These are phyloP conservation scores for Saccharomyces eubayanus DNA, from an alignment of 805 yeast genomes.

Conservation along the genomic window DNA sequence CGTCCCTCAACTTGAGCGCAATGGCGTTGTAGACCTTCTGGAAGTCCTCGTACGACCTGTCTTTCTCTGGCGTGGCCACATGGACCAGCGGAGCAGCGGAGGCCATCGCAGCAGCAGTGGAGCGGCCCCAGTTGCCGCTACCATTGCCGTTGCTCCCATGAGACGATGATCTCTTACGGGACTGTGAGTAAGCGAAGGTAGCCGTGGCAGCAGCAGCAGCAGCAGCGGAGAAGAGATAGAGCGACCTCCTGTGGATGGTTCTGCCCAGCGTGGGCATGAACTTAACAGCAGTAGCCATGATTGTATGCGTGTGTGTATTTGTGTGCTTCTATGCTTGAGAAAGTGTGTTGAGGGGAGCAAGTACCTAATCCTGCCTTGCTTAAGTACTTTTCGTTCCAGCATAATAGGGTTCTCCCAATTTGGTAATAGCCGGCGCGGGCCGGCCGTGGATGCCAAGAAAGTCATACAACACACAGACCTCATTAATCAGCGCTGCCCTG, in stretches of 20 bases:
- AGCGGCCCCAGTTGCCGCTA: slow-evolving; percentile 12
- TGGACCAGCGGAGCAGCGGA: slow-evolving; percentile 33
- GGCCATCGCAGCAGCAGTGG: slow-evolving; percentile 28
- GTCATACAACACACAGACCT: background rate
- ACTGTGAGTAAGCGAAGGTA: background rate
- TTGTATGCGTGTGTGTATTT: background rate
- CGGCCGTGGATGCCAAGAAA: background rate
- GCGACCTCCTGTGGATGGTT: slow-evolving; percentile 16
- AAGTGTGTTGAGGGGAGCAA: background rate
- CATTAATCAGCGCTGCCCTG: background rate
- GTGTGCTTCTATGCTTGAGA: background rate
- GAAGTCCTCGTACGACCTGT: slow-evolving; percentile 39
- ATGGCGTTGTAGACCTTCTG: slow-evolving; percentile 64
- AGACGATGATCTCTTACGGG: background rate
- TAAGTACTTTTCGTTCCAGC: background rate
- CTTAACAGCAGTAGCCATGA: slow-evolving; percentile 13
- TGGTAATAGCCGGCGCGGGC: background rate
- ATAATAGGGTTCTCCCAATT: background rate
- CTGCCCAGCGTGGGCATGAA: slow-evolving; percentile 13
- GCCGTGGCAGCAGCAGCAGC: slow-evolving; percentile 29
- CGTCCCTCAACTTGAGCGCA: slow-evolving; percentile 51
- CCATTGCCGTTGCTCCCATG: background rate
- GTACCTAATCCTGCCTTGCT: background rate
- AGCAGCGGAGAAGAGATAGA: slow-evolving; percentile 22
- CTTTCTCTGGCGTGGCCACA: slow-evolving; percentile 29